phyloP scores from a whole-genome alignment of 2,329 filamentous ascomycete genomes.

The Paecilomyces variotii region DNA sequence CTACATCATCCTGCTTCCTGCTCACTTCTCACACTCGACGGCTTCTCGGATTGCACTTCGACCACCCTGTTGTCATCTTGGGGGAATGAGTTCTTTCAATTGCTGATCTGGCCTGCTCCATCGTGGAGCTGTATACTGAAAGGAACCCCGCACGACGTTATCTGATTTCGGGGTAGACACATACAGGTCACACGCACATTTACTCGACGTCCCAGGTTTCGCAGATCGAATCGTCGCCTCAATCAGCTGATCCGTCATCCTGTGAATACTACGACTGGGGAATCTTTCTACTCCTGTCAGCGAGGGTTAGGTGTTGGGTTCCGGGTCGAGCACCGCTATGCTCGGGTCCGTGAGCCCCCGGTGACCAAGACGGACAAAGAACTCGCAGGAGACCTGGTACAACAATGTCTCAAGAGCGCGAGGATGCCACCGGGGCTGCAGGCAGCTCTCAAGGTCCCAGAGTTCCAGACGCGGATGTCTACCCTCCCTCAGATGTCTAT shows the following conservation, averaged over 20 bases:
- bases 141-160: constrained; percentile 19
- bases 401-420: constrained; percentile 40
- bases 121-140: constrained; percentile 18
- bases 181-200: background rate
- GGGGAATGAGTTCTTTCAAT: constrained; percentile 16
- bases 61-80: constrained; percentile 5
- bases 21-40: constrained; percentile 3
- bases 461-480: constrained; percentile 9
- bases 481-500: constrained; percentile 17
- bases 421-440: constrained; percentile 27
- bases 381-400: constrained; percentile 27
- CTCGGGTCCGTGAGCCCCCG: constrained; percentile 34
- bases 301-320: constrained; percentile 22
- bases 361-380: constrained; percentile 32
- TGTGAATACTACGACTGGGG: background rate
- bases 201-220: background rate
- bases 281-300: constrained; percentile 2
- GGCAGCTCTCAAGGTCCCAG: constrained; percentile 13
- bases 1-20: constrained; percentile 8
- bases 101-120: constrained; percentile 17
- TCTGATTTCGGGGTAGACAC: background rate
- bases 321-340: constrained; percentile 34
- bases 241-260: background rate
- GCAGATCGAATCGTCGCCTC: background rate
- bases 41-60: background rate